These are phyloP conservation scores for Eimeria zaria DNA, from an alignment of 169 alveolate genomes.

Conservation along the genomic window DNA sequence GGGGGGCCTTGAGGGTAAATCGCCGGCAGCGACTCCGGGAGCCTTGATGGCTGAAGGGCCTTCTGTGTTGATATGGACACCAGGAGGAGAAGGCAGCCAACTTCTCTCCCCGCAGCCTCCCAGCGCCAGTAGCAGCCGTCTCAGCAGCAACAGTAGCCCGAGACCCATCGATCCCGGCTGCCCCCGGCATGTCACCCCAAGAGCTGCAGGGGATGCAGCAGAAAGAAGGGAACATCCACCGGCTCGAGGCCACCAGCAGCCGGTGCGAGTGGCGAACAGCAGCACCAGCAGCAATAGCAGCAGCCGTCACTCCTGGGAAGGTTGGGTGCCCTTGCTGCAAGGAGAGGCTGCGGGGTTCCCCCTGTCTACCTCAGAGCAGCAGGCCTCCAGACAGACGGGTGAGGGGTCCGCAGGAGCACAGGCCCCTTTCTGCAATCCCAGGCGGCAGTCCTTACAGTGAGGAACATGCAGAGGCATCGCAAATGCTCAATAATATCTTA, in stretches of 20 bases:
- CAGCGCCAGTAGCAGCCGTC: neutral
- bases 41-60: neutral
- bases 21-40: neutral
- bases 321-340: constrained; percentile 5
- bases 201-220: neutral
- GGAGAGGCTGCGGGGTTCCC: neutral
- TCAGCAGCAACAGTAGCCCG: neutral
- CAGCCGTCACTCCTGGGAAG: constrained; percentile 25
- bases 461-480: neutral
- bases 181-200: neutral
- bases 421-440: neutral
- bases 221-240: neutral
- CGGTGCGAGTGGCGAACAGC: neutral
- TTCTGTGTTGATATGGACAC: neutral
- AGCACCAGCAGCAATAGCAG: neutral
- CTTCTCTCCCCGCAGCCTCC: neutral
- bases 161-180: neutral
- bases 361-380: neutral
- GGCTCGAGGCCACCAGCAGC: neutral
- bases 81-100: neutral
- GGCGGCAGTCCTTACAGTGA: neutral
- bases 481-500: neutral
- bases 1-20: neutral
- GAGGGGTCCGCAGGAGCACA: neutral
- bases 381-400: neutral